Evolutionary conservation across 257 asterid genomes (phyloP).

Genomic region (Orobanche coerulescens): DNA sequence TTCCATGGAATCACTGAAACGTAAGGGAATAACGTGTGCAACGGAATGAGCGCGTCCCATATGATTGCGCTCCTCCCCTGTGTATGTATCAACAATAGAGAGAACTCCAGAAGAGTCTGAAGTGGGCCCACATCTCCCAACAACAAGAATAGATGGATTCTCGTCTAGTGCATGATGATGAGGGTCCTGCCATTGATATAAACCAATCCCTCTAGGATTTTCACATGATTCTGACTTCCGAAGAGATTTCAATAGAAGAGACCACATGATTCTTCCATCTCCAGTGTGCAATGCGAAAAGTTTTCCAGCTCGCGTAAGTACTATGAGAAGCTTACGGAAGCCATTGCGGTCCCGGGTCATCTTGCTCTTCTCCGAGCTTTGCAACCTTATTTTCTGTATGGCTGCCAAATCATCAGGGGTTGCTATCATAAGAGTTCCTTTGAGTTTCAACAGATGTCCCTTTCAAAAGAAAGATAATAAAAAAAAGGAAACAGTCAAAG

Average conservation of each 20-base stretch:
- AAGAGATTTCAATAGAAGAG: constrained; percentile 44
- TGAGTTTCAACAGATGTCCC: constrained; percentile 94
- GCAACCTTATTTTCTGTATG: constrained; percentile 68
- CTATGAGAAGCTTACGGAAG: constrained; percentile 69
- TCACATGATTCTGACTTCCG: constrained; percentile 65
- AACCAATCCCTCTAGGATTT: constrained; percentile 61
- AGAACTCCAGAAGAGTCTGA: constrained; percentile 69
- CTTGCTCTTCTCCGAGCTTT: constrained; percentile 82
- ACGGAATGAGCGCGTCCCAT: constrained; percentile 66
- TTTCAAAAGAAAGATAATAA: constrained; percentile 25
- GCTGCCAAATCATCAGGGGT: constrained; percentile 85
- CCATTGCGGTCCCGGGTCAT: constrained; percentile 94
- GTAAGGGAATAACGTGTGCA: constrained; percentile 66
- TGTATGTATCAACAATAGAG: constrained; percentile 73
- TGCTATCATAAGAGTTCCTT: constrained; percentile 90
- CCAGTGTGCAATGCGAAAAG: constrained; percentile 90
- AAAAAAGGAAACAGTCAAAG: constrained; percentile 22
- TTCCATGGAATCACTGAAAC: constrained; percentile 76
- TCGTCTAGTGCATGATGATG: constrained; percentile 97
- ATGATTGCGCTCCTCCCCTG: constrained; percentile 66
- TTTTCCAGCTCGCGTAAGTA: constrained; percentile 84
- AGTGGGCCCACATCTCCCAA: constrained; percentile 72
- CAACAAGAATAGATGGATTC: constrained; percentile 83
- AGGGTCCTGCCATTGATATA: constrained; percentile 95
- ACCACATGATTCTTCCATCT: constrained; percentile 84